Conservation (phyloP, 305 asterid species). For the Fraxinus angustifolia region DNA sequence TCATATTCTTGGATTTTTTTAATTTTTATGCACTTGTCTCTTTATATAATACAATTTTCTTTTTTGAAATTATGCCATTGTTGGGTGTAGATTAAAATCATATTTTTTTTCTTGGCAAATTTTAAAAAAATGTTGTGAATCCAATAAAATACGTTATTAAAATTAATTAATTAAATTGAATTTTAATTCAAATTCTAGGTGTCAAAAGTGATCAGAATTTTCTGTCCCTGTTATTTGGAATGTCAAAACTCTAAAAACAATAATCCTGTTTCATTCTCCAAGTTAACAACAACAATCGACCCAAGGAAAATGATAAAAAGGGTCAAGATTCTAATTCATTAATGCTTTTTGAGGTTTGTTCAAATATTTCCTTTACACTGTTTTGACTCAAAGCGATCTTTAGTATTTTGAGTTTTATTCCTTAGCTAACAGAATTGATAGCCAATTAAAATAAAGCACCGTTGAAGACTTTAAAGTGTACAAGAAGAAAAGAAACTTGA, state of each 20-base stretch:
- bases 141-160: too few species aligned
- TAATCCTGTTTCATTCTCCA: background rate
- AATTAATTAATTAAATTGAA: too few species aligned
- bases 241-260: background rate
- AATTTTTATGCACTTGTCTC: background rate
- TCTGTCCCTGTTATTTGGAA: background rate
- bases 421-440: background rate
- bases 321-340: background rate
- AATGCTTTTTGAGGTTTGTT: background rate
- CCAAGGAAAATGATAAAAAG: background rate
- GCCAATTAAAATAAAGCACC: background rate
- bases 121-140: background rate
- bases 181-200: background rate
- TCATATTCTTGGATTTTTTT: background rate
- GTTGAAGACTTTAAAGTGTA: background rate
- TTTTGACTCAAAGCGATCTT: background rate
- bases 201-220: background rate
- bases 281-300: background rate
- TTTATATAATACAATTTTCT: too few species aligned
- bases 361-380: background rate
- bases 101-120: too few species aligned
- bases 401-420: background rate
- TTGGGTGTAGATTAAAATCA: too few species aligned
- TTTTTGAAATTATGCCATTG: too few species aligned
- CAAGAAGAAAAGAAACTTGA: background rate